Percentiles rank a stretch among this genome's conserved stretches.
Evolutionary conservation across 768 basidiomycete species (phyloP).

Genomic region (Russula brevipes): DNA sequence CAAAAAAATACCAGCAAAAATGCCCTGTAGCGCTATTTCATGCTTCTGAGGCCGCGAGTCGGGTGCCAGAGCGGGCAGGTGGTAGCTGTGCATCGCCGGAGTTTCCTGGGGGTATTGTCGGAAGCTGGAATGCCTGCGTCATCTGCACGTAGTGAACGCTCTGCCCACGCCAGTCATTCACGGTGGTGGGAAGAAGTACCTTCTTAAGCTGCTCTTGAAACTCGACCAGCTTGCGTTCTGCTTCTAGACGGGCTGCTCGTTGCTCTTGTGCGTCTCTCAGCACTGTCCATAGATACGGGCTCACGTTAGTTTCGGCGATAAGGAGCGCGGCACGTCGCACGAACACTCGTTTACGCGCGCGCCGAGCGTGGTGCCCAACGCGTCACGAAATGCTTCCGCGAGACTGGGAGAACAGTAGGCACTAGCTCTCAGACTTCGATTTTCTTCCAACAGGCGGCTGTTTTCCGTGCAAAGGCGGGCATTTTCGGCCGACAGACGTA

Average conservation of each 20-base stretch:
- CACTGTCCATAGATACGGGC: conserved; percentile 6
- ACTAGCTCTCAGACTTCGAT: conserved; percentile 18
- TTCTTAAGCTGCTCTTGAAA: conserved; percentile 52
- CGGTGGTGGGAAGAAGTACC: conserved; percentile 41
- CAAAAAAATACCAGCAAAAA: neutral
- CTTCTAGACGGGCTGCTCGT: conserved; percentile 37
- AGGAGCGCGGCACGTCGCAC: neutral
- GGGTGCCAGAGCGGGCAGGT: conserved; percentile 23
- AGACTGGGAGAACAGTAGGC: conserved; percentile 21
- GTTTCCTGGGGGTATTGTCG: conserved; percentile 1
- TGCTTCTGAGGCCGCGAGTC: conserved; percentile 21
- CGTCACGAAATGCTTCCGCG: conserved; percentile 21
- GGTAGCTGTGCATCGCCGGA: conserved; percentile 16
- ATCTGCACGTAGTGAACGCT: conserved; percentile 19
- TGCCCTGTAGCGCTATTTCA: neutral
- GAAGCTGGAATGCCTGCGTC: conserved; percentile 25
- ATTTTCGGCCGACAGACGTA: conserved; percentile 24
- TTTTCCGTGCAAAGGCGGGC: conserved; percentile 24
- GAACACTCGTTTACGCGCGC: conserved; percentile 21
- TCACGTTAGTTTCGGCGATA: neutral
- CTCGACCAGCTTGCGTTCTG: conserved; percentile 43
- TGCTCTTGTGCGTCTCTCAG: conserved; percentile 31
- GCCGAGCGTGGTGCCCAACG: conserved; percentile 18
- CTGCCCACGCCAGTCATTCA: conserved; percentile 4
- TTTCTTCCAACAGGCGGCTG: conserved; percentile 21